phyloP scores from a whole-genome alignment of 768 basidiomycete genomes.

The Amanita rimosa region DNA sequence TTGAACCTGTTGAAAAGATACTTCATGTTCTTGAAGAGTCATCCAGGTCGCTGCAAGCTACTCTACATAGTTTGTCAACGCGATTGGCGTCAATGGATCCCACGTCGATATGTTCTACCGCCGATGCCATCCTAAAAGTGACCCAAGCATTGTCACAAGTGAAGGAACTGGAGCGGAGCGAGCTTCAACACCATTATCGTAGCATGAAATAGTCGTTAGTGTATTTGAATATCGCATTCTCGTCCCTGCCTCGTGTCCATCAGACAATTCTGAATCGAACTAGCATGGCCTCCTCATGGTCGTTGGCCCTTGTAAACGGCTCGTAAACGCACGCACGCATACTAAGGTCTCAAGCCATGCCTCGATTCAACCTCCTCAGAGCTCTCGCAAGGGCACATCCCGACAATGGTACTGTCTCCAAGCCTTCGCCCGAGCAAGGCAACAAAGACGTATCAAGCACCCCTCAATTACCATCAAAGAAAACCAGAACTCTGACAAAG shows the following conservation, averaged over 20 bases:
- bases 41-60: conserved; percentile 36
- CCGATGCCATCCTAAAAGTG: conserved; percentile 63
- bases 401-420: not conserved
- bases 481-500: conserved; percentile 3
- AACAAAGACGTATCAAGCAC: not conserved
- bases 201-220: not conserved
- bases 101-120: conserved; percentile 38
- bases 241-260: not conserved
- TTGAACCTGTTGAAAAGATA: not conserved
- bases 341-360: conserved; percentile 1
- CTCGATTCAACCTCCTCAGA: conserved; percentile 18
- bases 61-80: conserved; percentile 39
- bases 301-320: too few species aligned
- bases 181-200: conserved; percentile 18
- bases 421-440: not conserved
- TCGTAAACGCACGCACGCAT: too few species aligned
- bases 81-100: conserved; percentile 39
- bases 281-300: too few species aligned
- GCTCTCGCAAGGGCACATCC: conserved; percentile 2
- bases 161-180: conserved; percentile 41
- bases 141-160: conserved; percentile 50
- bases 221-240: not conserved
- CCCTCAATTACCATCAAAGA: not conserved
- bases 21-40: conserved; percentile 15
- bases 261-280: not conserved